A percentile compares a stretch with the other conserved stretches of the same genome.
Conservation (phyloP, 225 moss, liverwort and hornwort species). For the Marchantia paleacea region DNA sequence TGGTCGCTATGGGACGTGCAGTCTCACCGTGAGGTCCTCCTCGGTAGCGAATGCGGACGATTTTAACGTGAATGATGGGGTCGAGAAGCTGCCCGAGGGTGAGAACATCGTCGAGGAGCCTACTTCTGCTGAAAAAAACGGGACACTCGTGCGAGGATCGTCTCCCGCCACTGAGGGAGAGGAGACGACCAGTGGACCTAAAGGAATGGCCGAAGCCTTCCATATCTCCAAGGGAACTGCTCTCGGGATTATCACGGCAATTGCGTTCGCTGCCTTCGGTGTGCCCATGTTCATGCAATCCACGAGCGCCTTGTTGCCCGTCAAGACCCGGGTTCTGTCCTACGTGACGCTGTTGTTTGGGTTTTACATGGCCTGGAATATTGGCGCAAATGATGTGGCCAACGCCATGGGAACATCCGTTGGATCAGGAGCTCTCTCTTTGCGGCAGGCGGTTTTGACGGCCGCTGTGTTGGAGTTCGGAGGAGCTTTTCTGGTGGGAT, state of each 20-base stretch:
- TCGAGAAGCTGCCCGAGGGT: not conserved
- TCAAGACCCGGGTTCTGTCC: conserved; percentile 58
- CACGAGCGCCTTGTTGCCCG: conserved; percentile 54
- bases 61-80: conserved; percentile 35
- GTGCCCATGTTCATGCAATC: conserved; percentile 77
- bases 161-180: not conserved
- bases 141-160: conserved; percentile 13
- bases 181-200: conserved; percentile 34
- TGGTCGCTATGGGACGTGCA: not conserved
- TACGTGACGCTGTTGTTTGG: conserved; percentile 79
- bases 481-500: conserved; percentile 79
- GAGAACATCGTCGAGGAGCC: conserved; percentile 13
- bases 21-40: conserved; percentile 15
- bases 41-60: conserved; percentile 37
- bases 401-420: conserved; percentile 98
- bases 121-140: conserved; percentile 8
- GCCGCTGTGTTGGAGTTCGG: conserved; percentile 82
- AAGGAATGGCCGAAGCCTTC: conserved; percentile 87
- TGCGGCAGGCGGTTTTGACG: conserved; percentile 85
- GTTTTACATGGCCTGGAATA: conserved; percentile 98
- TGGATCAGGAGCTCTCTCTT: conserved; percentile 76
- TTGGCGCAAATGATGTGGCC: conserved; percentile 92
- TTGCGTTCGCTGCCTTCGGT: conserved; percentile 59
- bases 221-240: conserved; percentile 68
- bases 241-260: conserved; percentile 56